phyloP scores from a whole-genome alignment of 768 basidiomycete genomes.

The Leccinum longicurvipes region DNA sequence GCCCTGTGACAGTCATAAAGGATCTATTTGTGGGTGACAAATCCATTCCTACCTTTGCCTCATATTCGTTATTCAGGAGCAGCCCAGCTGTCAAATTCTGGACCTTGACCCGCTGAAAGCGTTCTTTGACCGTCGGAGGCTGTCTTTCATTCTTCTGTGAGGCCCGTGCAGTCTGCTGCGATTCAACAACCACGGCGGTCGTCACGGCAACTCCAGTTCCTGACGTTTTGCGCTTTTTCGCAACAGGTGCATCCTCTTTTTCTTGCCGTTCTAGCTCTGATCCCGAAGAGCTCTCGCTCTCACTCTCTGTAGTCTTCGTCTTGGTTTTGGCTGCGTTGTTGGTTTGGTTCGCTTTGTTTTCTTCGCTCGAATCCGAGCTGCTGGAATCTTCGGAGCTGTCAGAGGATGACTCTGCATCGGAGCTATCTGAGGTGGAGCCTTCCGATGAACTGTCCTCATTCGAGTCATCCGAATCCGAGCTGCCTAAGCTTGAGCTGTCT shows the following conservation, averaged over 20 bases:
- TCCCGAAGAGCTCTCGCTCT: background rate
- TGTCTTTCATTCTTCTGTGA: constrained; percentile 14
- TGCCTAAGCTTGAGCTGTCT: constrained; percentile 12
- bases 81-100: constrained; percentile 45
- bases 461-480: constrained; percentile 18
- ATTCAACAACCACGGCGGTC: constrained; percentile 37
- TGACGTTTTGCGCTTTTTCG: constrained; percentile 62
- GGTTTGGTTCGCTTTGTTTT: constrained; percentile 6
- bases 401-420: constrained; percentile 17
- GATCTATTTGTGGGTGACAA: background rate
- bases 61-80: constrained; percentile 71
- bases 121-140: constrained; percentile 47
- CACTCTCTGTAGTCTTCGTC: background rate
- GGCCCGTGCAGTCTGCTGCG: background rate
- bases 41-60: constrained; percentile 58
- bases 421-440: constrained; percentile 8
- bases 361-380: constrained; percentile 15
- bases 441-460: constrained; percentile 15
- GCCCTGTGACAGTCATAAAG: constrained; percentile 38
- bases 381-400: constrained; percentile 9
- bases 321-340: background rate
- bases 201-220: constrained; percentile 47
- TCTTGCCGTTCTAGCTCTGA: background rate
- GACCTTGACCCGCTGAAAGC: constrained; percentile 79
- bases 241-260: constrained; percentile 28